Evolutionary conservation across 2,329 filamentous ascomycete genomes (phyloP).

Genomic region (Claviceps spartinae): DNA sequence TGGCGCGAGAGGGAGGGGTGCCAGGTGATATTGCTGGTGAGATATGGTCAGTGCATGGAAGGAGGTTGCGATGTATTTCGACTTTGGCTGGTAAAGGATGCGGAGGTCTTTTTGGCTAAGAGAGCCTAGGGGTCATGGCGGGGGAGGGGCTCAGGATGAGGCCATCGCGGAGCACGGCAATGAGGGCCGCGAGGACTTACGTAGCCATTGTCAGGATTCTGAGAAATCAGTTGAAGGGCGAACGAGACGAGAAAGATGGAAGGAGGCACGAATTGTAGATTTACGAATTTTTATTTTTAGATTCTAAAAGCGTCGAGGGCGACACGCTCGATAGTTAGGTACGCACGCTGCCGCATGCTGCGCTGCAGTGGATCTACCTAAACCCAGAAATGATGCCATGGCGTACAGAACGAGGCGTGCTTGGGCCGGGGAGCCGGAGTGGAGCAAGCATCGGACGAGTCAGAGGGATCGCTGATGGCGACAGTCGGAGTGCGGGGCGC

Average conservation of each 20-base stretch:
- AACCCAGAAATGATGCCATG: too few relatives aligned
- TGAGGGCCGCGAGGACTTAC: neutral
- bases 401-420: neutral
- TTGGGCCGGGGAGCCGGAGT: neutral
- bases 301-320: too few relatives aligned
- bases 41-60: neutral
- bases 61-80: too few relatives aligned
- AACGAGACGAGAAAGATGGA: neutral
- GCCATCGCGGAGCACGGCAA: neutral
- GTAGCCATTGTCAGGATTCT: neutral
- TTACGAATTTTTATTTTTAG: too few relatives aligned
- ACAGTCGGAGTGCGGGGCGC: neutral
- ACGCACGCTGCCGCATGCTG: too few relatives aligned
- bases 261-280: neutral
- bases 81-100: too few relatives aligned
- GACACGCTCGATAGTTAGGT: too few relatives aligned
- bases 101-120: neutral
- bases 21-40: constrained; percentile 74
- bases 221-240: neutral
- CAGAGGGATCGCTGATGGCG: neutral
- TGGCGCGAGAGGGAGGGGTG: constrained; percentile 66
- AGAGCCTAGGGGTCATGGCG: neutral
- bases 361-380: too few relatives aligned
- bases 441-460: neutral
- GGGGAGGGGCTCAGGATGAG: too few relatives aligned